Conservation (phyloP, 768 basidiomycete species). For the Naematelia aurantialba region DNA sequence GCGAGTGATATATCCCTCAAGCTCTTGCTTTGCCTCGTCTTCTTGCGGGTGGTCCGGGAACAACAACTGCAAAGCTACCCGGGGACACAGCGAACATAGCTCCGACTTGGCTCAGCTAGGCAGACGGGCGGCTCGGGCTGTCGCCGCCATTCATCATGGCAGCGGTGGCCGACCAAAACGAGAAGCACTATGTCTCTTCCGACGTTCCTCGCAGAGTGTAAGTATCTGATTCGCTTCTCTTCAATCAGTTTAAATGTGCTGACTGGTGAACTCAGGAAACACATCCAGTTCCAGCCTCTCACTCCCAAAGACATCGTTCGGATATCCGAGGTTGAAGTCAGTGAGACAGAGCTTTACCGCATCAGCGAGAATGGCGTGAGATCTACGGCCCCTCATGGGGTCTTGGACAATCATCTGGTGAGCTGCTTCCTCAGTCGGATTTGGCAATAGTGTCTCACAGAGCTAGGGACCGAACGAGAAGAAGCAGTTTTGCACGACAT, state of each 20-base stretch:
- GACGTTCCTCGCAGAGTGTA: slow-evolving; percentile 51
- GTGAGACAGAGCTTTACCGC: slow-evolving; percentile 85
- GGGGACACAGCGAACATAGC: too few species aligned
- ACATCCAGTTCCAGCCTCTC: slow-evolving; percentile 90
- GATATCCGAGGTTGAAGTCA: slow-evolving; percentile 93
- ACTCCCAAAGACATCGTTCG: slow-evolving; percentile 93
- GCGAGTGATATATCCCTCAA: too few species aligned
- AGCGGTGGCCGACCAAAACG: slow-evolving; percentile 31
- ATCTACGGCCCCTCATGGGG: slow-evolving; percentile 82
- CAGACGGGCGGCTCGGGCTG: neutral
- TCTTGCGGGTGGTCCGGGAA: too few species aligned
- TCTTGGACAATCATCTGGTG: slow-evolving; percentile 85
- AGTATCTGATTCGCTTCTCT: slow-evolving; percentile 15
- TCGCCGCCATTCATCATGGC: neutral
- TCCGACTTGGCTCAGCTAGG: too few species aligned
- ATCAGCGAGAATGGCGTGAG: slow-evolving; percentile 55
- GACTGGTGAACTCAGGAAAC: slow-evolving; percentile 69
- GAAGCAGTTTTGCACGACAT: slow-evolving; percentile 86
- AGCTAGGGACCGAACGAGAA: slow-evolving; percentile 90
- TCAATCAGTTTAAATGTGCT: too few species aligned
- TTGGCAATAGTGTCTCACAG: neutral
- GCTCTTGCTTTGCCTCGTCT: too few species aligned
- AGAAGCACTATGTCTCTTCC: slow-evolving; percentile 49
- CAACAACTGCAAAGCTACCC: too few species aligned
- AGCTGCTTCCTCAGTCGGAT: slow-evolving; percentile 34